Evolutionary conservation across 345 rosid species (phyloP).

Genomic region (Populus nigra): DNA sequence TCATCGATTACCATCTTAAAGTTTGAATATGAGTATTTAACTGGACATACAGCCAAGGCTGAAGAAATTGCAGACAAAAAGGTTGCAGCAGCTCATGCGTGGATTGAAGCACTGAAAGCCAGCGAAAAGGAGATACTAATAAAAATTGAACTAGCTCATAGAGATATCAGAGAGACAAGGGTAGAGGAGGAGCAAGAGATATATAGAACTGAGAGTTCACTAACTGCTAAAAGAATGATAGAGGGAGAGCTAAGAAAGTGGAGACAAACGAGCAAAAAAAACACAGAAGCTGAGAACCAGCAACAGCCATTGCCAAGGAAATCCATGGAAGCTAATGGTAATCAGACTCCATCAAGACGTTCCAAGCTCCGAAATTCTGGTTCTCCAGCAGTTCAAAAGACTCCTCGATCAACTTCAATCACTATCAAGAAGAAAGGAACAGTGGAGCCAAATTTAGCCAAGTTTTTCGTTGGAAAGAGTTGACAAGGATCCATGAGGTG

Average conservation of each 20-base stretch:
- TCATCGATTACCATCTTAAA: slow-evolving; percentile 59
- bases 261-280: slow-evolving; percentile 28
- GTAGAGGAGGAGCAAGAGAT: slow-evolving; percentile 55
- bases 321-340: slow-evolving; percentile 33
- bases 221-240: slow-evolving; percentile 46
- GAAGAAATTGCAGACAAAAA: slow-evolving; percentile 83
- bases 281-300: slow-evolving; percentile 23
- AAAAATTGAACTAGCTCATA: slow-evolving; percentile 50
- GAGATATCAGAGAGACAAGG: slow-evolving; percentile 44
- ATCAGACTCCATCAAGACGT: slow-evolving; percentile 36
- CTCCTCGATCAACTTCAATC: slow-evolving; percentile 42
- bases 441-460: slow-evolving; percentile 56
- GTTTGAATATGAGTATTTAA: slow-evolving; percentile 79
- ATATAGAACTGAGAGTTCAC: slow-evolving; percentile 42
- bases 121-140: slow-evolving; percentile 67
- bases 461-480: slow-evolving; percentile 44
- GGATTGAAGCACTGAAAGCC: slow-evolving; percentile 78
- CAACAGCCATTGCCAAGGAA: slow-evolving; percentile 29
- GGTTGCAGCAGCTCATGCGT: slow-evolving; percentile 88
- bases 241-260: slow-evolving; percentile 48
- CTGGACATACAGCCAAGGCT: slow-evolving; percentile 54
- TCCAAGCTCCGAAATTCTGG: slow-evolving; percentile 39
- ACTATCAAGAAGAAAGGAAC: slow-evolving; percentile 55
- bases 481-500: slow-evolving; percentile 15
- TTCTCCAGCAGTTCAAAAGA: slow-evolving; percentile 43